These are phyloP conservation scores for Torrubiella hemipterigena DNA, from an alignment of 2,329 filamentous ascomycete species.

Conservation along the genomic window DNA sequence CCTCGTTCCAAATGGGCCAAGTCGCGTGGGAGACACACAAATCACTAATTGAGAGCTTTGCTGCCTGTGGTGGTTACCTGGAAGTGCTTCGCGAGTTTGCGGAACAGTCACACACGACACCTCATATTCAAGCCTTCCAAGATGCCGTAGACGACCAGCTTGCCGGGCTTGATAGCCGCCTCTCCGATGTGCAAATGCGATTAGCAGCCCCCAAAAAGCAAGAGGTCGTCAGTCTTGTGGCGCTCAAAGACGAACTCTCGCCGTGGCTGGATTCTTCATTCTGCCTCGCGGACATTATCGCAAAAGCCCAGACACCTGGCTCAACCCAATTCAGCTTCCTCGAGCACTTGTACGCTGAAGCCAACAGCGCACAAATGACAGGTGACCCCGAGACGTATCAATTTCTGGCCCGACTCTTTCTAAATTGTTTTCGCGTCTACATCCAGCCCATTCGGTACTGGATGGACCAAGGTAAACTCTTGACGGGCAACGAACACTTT, in stretches of 20 bases:
- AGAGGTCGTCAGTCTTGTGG: constrained; percentile 53
- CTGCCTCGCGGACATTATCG: constrained; percentile 49
- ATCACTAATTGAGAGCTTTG: constrained; percentile 32
- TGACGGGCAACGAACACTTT: constrained; percentile 55
- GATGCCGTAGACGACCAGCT: constrained; percentile 48
- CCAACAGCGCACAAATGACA: constrained; percentile 56
- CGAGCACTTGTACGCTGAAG: constrained; percentile 63
- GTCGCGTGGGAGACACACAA: constrained; percentile 38
- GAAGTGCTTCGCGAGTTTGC: constrained; percentile 32
- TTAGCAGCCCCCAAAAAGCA: constrained; percentile 43
- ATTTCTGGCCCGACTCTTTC: constrained; percentile 58
- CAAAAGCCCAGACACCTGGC: constrained; percentile 42
- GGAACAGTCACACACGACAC: constrained; percentile 30
- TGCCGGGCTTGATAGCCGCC: constrained; percentile 39
- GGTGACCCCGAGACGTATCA: constrained; percentile 50
- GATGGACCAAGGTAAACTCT: constrained; percentile 71
- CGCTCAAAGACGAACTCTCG: constrained; percentile 45
- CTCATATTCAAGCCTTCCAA: constrained; percentile 61
- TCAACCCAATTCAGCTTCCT: constrained; percentile 75
- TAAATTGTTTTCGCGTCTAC: constrained; percentile 73
- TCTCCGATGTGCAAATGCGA: constrained; percentile 48
- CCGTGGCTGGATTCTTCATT: constrained; percentile 41
- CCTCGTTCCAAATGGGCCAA: constrained; percentile 32
- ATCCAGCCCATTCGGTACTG: constrained; percentile 67
- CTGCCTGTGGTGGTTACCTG: constrained; percentile 33